A percentile compares a stretch with the other conserved stretches of the same genome.
Conservation (phyloP, 148 eudicot genomes). For the Rhododendron kiyosumense region DNA sequence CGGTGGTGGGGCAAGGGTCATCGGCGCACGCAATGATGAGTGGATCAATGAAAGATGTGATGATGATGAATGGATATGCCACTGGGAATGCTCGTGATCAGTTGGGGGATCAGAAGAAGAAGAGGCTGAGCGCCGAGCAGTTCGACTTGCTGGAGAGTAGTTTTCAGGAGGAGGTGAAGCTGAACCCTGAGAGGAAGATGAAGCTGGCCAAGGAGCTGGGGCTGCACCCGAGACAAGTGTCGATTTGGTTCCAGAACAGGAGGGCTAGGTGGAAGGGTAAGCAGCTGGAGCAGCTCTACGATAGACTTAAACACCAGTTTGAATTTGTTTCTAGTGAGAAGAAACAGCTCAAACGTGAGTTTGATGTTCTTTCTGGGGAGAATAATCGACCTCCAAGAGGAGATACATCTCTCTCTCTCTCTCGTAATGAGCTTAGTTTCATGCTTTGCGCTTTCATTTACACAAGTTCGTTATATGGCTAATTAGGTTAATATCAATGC, state of each 20-base stretch:
- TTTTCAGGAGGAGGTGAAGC: slow-evolving; percentile 68
- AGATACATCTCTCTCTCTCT: not conserved
- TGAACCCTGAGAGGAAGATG: slow-evolving; percentile 70
- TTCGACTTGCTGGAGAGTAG: slow-evolving; percentile 59
- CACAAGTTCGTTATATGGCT: too few relatives aligned
- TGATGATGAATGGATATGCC: too few relatives aligned
- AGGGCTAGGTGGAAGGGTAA: slow-evolving; percentile 79
- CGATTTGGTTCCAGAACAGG: slow-evolving; percentile 83
- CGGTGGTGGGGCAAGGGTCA: slow-evolving; percentile 17
- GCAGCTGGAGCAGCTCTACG: slow-evolving; percentile 46
- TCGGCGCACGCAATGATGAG: not conserved
- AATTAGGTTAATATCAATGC: too few relatives aligned
- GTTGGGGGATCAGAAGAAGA: slow-evolving; percentile 35
- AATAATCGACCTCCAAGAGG: not conserved
- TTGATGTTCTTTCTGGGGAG: slow-evolving; percentile 5
- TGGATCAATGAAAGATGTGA: slow-evolving; percentile 9
- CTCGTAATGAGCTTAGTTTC: too few relatives aligned
- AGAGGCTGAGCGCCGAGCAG: slow-evolving; percentile 50
- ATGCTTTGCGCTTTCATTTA: too few relatives aligned
- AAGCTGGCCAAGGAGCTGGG: slow-evolving; percentile 64
- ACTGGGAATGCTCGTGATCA: not conserved
- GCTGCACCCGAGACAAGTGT: slow-evolving; percentile 66
- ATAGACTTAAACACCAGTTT: slow-evolving; percentile 17
- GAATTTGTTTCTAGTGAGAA: slow-evolving; percentile 56
- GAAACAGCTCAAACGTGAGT: slow-evolving; percentile 71